These are phyloP conservation scores for Leccinum pellstonianum DNA, from an alignment of 768 basidiomycete species.

Conservation along the genomic window DNA sequence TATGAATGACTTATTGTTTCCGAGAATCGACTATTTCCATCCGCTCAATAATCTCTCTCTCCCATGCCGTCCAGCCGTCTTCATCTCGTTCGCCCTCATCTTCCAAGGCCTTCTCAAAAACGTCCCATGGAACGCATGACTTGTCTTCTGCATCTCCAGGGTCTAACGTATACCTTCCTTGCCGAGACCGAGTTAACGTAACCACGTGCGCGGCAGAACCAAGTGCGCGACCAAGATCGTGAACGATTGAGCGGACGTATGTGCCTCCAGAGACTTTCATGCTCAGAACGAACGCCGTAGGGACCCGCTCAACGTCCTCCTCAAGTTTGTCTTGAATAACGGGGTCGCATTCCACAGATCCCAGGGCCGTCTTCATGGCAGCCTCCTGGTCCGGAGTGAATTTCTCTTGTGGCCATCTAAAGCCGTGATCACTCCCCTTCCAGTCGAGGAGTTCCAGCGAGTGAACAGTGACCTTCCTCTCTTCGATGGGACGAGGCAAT, in stretches of 20 bases:
- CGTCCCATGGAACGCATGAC: constrained; percentile 71
- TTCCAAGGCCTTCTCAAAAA: constrained; percentile 60
- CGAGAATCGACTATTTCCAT: constrained; percentile 53
- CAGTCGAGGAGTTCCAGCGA: constrained; percentile 77
- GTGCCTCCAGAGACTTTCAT: constrained; percentile 97
- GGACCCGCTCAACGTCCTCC: constrained; percentile 38
- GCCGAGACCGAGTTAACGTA: constrained; percentile 82
- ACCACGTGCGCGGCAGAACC: constrained; percentile 94
- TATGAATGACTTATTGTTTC: constrained; percentile 11
- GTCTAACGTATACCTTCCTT: constrained; percentile 72
- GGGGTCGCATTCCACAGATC: constrained; percentile 43
- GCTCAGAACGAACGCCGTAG: constrained; percentile 79
- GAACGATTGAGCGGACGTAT: constrained; percentile 93
- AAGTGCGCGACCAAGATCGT: constrained; percentile 83
- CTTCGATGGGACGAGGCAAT: constrained; percentile 90
- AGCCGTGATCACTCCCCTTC: constrained; percentile 73
- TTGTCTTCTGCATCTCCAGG: constrained; percentile 51
- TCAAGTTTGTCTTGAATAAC: constrained; percentile 37
- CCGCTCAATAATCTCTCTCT: constrained; percentile 69
- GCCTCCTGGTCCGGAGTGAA: constrained; percentile 67
- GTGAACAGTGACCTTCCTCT: constrained; percentile 79
- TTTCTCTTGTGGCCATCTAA: constrained; percentile 70
- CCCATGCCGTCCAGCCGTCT: constrained; percentile 79
- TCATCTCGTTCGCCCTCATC: constrained; percentile 54
- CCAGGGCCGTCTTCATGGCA: constrained; percentile 65